These are phyloP conservation scores for Quercus engelmannii DNA, from an alignment of 306 rosid species.

Conservation along the genomic window DNA sequence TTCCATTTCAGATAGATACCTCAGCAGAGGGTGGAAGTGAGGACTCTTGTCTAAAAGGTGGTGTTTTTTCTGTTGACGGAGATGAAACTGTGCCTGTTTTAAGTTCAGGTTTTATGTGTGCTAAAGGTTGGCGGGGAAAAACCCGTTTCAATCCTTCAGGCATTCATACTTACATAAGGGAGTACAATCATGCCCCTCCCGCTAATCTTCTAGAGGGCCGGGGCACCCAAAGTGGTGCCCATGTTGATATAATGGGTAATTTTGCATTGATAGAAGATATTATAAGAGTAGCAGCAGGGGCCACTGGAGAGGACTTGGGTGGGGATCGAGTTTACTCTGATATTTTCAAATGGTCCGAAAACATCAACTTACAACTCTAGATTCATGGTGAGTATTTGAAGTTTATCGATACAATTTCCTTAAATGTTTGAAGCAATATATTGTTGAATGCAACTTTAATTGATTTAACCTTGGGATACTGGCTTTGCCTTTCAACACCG, in stretches of 20 bases:
- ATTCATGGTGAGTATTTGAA: slow-evolving; percentile 36
- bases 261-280: slow-evolving; percentile 80
- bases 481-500: too few relatives aligned
- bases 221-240: slow-evolving; percentile 85
- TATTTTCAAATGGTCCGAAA: slow-evolving; percentile 67
- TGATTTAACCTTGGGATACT: neutral
- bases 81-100: slow-evolving; percentile 88
- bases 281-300: slow-evolving; percentile 78
- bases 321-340: slow-evolving; percentile 69
- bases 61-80: slow-evolving; percentile 61
- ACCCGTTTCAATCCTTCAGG: slow-evolving; percentile 84
- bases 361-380: slow-evolving; percentile 52
- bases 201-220: slow-evolving; percentile 85
- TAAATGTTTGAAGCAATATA: neutral
- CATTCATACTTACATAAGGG: slow-evolving; percentile 58
- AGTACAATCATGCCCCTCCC: slow-evolving; percentile 83
- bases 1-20: slow-evolving; percentile 81
- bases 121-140: slow-evolving; percentile 80
- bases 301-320: slow-evolving; percentile 71
- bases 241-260: slow-evolving; percentile 84
- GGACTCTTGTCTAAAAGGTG: slow-evolving; percentile 61
- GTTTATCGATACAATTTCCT: neutral
- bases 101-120: slow-evolving; percentile 85
- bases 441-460: neutral
- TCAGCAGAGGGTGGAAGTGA: slow-evolving; percentile 60